Evolutionary conservation across 331 rosid species (phyloP), one percentile per base, ranked within the genome.

Genomic region (Erythrophleum ivorense): DNA sequence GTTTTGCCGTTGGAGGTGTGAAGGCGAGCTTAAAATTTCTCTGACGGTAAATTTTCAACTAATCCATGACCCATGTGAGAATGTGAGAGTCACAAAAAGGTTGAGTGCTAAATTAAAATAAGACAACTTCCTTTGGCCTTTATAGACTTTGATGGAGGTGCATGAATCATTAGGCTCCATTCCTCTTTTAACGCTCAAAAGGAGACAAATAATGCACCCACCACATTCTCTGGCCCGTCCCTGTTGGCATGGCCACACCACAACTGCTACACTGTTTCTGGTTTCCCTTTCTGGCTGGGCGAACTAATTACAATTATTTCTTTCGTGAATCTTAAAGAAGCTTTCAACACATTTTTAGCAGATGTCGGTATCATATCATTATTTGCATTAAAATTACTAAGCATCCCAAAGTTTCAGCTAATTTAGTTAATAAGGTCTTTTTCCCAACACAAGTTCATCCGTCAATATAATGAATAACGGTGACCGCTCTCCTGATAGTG

Each of bases 191-290:
- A 72, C 24, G 49, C 8, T 60, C 2, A 9, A 46, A 58, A 59
- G 7, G 19, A 9, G 24, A 46, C 57, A 40, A 77, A 71, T 71
- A 14, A 76, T 76, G 67, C 80, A 78, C 74, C 68, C 50, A 69
- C 76, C 69, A 49, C 52, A 65, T 57, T 74, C 40, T 71, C 29
- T 67, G 4, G 41, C 29, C 29, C 29, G 29, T 24, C 29, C 0
- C 29, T 24, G 29, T 24, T 24, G 29, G 1, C 29, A 24, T 24
- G 29, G 29, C 29, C 29, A 67, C 76, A 62, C 81, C 31, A 71
- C 49, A 59, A 55, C 13, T 54, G 11, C 62, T 48, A 34, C 18
- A 15, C 33, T 54, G 46, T 13, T 65, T 11, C 64, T 68, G 43
- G 4, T 77, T 55, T 33, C 55, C 48, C 50, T 43, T 41, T 76